These are phyloP conservation scores for Salix suchowensis DNA, from an alignment of 345 rosid genomes.

Conservation along the genomic window DNA sequence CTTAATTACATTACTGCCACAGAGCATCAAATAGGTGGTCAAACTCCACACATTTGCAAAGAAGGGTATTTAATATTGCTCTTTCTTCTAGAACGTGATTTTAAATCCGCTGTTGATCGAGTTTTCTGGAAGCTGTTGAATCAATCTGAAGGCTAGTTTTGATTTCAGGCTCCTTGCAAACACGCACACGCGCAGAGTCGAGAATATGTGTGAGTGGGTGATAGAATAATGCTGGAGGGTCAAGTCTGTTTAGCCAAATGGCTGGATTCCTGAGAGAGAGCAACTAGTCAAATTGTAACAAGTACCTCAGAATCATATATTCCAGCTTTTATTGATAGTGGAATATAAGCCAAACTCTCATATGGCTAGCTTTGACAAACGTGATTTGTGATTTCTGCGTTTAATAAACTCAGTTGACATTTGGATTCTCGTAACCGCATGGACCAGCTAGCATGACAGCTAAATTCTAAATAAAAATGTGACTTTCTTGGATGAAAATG, in stretches of 20 bases:
- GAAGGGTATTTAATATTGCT: not conserved
- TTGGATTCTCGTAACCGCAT: not conserved
- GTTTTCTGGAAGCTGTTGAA: not conserved
- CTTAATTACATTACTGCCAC: not conserved
- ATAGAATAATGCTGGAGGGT: not conserved
- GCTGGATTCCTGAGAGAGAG: not conserved
- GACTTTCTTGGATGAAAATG: not conserved
- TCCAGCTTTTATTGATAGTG: not conserved
- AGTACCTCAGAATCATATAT: not conserved
- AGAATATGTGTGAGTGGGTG: not conserved
- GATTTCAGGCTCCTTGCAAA: not conserved
- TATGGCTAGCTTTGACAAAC: not conserved
- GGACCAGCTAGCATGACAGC: not conserved
- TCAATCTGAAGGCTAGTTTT: no score
- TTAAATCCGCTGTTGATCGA: not conserved
- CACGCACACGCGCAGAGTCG: no score
- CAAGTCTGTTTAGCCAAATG: not conserved
- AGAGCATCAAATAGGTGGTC: not conserved
- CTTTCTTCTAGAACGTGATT: not conserved
- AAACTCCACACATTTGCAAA: not conserved
- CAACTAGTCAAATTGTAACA: conserved; percentile 8
- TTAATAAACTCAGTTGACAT: not conserved
- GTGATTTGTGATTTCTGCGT: not conserved
- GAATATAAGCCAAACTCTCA: not conserved
- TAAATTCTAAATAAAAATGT: not conserved